Conservation (phyloP, 208 protist species). For the Crithidia acanthocephali region DNA sequence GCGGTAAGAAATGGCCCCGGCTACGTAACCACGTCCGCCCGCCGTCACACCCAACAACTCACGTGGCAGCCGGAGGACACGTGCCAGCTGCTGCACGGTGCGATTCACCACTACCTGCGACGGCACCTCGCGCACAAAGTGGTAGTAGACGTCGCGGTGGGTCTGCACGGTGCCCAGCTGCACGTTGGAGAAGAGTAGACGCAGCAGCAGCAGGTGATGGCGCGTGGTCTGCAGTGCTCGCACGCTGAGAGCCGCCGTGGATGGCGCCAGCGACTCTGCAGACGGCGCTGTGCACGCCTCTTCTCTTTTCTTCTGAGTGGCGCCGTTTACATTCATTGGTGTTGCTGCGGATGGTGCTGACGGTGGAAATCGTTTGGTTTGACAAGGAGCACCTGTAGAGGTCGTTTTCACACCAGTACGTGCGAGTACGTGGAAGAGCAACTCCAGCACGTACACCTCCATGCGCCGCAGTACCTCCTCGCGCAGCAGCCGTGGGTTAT, state of each 20-base stretch:
- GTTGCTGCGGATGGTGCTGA: no score
- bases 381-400: background rate
- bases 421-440: constrained; percentile 22
- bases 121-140: constrained; percentile 58
- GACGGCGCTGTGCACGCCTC: background rate
- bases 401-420: background rate
- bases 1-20: constrained; percentile 52
- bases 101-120: constrained; percentile 59
- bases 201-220: constrained; percentile 54
- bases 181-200: constrained; percentile 52
- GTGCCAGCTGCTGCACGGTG: constrained; percentile 48
- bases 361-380: no score
- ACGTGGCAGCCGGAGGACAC: constrained; percentile 54
- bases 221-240: constrained; percentile 13
- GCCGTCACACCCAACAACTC: constrained; percentile 71
- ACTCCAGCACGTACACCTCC: constrained; percentile 56
- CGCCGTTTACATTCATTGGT: background rate
- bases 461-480: constrained; percentile 69
- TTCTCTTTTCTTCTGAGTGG: background rate
- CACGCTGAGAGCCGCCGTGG: background rate
- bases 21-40: constrained; percentile 70
- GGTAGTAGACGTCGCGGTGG: constrained; percentile 88
- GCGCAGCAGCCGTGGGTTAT: constrained; percentile 25
- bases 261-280: background rate
- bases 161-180: constrained; percentile 48